These are phyloP conservation scores for Blastomyces silverae DNA, from an alignment of 2,329 filamentous ascomycete species.

Conservation along the genomic window DNA sequence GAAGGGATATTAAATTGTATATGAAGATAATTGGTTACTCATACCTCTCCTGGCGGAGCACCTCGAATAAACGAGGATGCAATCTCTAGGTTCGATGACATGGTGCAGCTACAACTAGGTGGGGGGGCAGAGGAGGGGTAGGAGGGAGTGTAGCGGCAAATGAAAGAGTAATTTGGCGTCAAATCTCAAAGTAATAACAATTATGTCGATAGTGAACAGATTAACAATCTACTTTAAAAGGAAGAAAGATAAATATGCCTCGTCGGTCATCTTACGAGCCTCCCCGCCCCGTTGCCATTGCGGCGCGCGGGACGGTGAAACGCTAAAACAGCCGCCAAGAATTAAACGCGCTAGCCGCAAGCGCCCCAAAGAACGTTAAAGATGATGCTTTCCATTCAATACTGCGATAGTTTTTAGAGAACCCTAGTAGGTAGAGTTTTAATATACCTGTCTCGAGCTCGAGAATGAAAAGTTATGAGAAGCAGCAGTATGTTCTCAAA, in stretches of 20 bases:
- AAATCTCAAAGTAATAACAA: neutral
- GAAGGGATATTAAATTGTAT: neutral
- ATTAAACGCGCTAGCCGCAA: conserved; percentile 2
- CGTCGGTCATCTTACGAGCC: neutral
- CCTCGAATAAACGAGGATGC: conserved; percentile 85
- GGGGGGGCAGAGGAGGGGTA: neutral
- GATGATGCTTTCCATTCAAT: too few species aligned
- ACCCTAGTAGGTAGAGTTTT: neutral
- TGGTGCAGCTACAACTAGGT: conserved; percentile 20
- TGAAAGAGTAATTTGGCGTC: neutral
- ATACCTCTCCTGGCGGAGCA: conserved; percentile 92
- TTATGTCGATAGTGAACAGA: too few species aligned
- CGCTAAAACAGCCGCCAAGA: neutral
- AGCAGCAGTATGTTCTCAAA: neutral
- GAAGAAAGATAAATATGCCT: neutral
- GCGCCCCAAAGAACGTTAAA: neutral
- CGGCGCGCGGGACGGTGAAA: neutral
- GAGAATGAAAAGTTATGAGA: neutral
- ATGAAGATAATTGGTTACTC: conserved; percentile 11
- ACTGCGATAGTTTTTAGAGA: neutral
- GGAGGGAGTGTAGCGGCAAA: neutral
- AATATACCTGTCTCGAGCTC: neutral
- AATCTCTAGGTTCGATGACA: conserved; percentile 50
- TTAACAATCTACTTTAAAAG: neutral
- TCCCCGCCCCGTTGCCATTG: neutral